Evolutionary conservation across 306 rosid genomes (phyloP).

Genomic region (Medicago arabica): DNA sequence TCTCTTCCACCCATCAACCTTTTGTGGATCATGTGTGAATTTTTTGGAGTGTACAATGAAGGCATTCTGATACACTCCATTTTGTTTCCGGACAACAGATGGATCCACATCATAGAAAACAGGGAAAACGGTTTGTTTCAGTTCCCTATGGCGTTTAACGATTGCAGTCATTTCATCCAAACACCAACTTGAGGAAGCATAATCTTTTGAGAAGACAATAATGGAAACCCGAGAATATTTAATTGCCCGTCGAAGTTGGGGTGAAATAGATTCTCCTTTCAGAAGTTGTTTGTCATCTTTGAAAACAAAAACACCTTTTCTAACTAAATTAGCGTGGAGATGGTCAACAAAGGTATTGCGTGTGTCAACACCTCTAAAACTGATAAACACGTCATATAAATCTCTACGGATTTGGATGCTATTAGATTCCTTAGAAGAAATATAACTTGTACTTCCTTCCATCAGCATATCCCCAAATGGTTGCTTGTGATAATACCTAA

Average conservation of each 20-base stretch:
- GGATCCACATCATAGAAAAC: slow-evolving; percentile 21
- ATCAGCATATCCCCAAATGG: too few relatives aligned
- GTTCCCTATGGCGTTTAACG: neutral
- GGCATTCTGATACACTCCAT: neutral
- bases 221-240: neutral
- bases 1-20: neutral
- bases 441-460: too few relatives aligned
- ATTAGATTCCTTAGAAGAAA: neutral
- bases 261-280: neutral
- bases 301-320: neutral
- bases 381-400: slow-evolving; percentile 6
- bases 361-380: neutral
- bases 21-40: neutral
- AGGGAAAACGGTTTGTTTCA: slow-evolving; percentile 1
- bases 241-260: neutral
- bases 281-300: slow-evolving; percentile 8
- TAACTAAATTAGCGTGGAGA: neutral
- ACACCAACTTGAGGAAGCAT: slow-evolving; percentile 35
- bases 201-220: neutral
- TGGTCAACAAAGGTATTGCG: neutral
- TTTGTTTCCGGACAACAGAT: slow-evolving; percentile 16
- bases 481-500: too few relatives aligned
- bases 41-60: neutral
- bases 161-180: slow-evolving; percentile 26
- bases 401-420: neutral